These are phyloP conservation scores for Inga laurina DNA, from an alignment of 306 rosid genomes.

Conservation along the genomic window DNA sequence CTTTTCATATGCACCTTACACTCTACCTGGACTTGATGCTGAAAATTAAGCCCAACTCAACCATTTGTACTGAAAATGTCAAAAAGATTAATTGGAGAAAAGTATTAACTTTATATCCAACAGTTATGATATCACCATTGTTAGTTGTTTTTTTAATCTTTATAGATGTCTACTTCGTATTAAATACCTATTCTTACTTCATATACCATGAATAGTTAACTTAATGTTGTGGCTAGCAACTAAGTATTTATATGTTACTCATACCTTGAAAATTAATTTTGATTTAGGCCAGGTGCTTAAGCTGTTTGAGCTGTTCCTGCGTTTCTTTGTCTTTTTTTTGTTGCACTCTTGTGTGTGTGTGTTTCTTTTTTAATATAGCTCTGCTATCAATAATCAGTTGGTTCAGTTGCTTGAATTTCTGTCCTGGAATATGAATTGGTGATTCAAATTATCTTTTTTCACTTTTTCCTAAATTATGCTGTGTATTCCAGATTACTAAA, in stretches of 20 bases:
- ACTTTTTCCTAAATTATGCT: constrained; percentile 18
- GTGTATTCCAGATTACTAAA: constrained; percentile 62
- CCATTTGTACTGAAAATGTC: not conserved
- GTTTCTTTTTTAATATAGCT: not conserved
- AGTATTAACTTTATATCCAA: not conserved
- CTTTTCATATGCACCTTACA: not conserved
- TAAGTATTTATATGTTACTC: not conserved
- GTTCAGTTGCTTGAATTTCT: constrained; percentile 5
- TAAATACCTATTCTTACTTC: not conserved
- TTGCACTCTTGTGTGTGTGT: not conserved
- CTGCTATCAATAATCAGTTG: not conserved
- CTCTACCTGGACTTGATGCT: not conserved
- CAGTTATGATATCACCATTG: not conserved
- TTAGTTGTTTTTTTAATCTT: not conserved
- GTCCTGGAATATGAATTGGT: not conserved
- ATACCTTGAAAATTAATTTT: constrained; percentile 2
- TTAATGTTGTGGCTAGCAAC: not conserved
- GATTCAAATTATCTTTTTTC: not conserved
- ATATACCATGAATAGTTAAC: not conserved
- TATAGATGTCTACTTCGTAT: not conserved
- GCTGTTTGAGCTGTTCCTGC: not conserved
- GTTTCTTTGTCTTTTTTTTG: not conserved
- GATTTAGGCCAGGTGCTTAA: not conserved
- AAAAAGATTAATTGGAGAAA: not conserved
- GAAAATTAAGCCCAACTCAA: not conserved